phyloP scores from a whole-genome alignment of 2,329 filamentous ascomycete species.

The Colletotrichum camelliae region DNA sequence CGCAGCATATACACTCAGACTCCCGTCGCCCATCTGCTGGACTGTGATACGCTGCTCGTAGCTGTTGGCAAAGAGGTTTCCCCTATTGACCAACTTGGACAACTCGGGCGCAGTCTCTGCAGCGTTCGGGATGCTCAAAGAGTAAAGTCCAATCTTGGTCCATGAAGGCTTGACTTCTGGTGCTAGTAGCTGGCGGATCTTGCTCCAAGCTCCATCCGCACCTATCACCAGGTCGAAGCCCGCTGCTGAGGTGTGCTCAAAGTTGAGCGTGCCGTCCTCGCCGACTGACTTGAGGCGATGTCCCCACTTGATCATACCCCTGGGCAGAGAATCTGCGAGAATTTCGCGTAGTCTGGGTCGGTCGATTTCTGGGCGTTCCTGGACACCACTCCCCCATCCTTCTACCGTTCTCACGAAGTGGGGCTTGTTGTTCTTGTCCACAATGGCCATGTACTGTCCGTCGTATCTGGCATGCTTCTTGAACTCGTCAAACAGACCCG shows the following conservation, averaged over 20 bases:
- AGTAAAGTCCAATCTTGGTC: constrained; percentile 48
- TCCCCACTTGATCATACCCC: constrained; percentile 51
- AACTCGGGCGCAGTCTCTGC: constrained; percentile 48
- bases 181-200: constrained; percentile 39
- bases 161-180: constrained; percentile 46
- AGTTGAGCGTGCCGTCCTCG: constrained; percentile 38
- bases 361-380: constrained; percentile 59
- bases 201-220: constrained; percentile 43
- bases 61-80: constrained; percentile 48
- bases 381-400: constrained; percentile 29
- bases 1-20: constrained; percentile 43
- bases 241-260: constrained; percentile 36
- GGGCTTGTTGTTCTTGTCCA: constrained; percentile 44
- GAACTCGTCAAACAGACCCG: constrained; percentile 56
- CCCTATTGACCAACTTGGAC: constrained; percentile 49
- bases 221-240: constrained; percentile 46
- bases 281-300: constrained; percentile 45
- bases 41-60: constrained; percentile 45
- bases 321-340: constrained; percentile 49
- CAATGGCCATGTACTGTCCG: constrained; percentile 53
- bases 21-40: constrained; percentile 53
- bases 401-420: constrained; percentile 29
- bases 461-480: constrained; percentile 55
- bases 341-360: constrained; percentile 48
- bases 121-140: constrained; percentile 46